Conservation (phyloP, 2,329 filamentous ascomycete genomes). For the Plenodomus tracheiphilus region DNA sequence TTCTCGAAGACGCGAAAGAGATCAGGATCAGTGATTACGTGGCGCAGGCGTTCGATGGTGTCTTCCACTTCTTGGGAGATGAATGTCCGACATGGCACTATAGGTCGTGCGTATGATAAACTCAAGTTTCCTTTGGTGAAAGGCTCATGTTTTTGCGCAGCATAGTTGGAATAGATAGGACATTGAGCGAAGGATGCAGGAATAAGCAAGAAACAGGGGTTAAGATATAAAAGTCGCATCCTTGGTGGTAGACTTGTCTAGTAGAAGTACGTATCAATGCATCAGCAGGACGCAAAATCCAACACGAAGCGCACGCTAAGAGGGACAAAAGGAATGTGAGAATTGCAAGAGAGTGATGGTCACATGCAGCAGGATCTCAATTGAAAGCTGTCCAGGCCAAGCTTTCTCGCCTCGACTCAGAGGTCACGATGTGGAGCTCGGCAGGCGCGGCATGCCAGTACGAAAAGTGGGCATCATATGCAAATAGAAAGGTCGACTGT, state of each 20-base stretch:
- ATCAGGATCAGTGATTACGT: constrained; percentile 57
- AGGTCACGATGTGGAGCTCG: constrained; percentile 2
- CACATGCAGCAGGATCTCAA: neutral
- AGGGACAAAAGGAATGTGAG: neutral
- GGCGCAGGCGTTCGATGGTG: constrained; percentile 37
- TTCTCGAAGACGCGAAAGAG: constrained; percentile 72
- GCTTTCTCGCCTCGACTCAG: neutral
- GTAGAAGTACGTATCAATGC: neutral
- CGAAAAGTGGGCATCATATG: neutral
- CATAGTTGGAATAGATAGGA: constrained; percentile 50
- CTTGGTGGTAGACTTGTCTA: constrained; percentile 1
- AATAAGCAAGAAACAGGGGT: constrained; percentile 12
- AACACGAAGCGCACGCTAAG: neutral
- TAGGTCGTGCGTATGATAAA: constrained; percentile 50
- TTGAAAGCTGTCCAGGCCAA: constrained; percentile 7
- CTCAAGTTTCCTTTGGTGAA: constrained; percentile 47
- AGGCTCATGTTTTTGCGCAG: constrained; percentile 46
- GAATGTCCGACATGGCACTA: constrained; percentile 51
- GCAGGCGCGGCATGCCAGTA: neutral
- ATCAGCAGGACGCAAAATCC: neutral
- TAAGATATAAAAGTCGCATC: constrained; percentile 10
- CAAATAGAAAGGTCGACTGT: neutral
- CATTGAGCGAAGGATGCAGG: constrained; percentile 40
- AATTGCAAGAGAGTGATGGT: neutral
- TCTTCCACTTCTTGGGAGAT: constrained; percentile 47